Percentiles rank a stretch among this genome's conserved stretches.
Evolutionary conservation across 1,284 basidiomycete genomes (phyloP).

Genomic region (Cryptococcus wingfieldii): DNA sequence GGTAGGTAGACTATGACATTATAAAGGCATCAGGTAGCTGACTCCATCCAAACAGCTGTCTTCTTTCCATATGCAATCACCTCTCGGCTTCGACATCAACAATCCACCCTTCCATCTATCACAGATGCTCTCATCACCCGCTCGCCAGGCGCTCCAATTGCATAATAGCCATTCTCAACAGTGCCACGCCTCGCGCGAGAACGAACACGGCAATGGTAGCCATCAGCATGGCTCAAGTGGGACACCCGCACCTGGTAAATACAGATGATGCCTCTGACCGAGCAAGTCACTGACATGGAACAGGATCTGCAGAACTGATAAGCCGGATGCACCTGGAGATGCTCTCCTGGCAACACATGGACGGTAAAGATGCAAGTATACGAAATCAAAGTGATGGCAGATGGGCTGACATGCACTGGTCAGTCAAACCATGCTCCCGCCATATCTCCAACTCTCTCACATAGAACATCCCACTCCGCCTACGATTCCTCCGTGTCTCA

Average conservation of each 20-base stretch:
- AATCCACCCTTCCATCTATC: conserved; percentile 37
- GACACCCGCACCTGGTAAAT: conserved; percentile 39
- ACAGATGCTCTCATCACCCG: conserved; percentile 36
- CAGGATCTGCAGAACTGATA: conserved; percentile 44
- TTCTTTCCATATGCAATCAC: conserved; percentile 49
- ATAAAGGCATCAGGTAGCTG: neutral
- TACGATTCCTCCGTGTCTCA: conserved; percentile 29
- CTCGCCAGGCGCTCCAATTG: conserved; percentile 5
- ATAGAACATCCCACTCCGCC: conserved; percentile 24
- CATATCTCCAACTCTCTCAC: conserved; percentile 39
- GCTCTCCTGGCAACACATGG: conserved; percentile 26
- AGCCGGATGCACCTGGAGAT: conserved; percentile 45
- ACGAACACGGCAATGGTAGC: neutral
- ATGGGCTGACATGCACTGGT: neutral
- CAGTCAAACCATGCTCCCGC: conserved; percentile 37
- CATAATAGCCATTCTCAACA: neutral
- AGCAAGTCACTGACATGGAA: neutral
- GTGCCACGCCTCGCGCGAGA: neutral
- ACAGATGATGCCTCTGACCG: neutral
- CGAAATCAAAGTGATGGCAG: neutral
- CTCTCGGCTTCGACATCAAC: conserved; percentile 33
- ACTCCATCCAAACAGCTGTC: conserved; percentile 34
- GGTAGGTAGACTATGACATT: neutral
- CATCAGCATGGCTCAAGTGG: conserved; percentile 16
- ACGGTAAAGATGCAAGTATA: conserved; percentile 34